phyloP scores from a whole-genome alignment of 1,284 basidiomycete genomes.

The Sanghuangporus weigelae region DNA sequence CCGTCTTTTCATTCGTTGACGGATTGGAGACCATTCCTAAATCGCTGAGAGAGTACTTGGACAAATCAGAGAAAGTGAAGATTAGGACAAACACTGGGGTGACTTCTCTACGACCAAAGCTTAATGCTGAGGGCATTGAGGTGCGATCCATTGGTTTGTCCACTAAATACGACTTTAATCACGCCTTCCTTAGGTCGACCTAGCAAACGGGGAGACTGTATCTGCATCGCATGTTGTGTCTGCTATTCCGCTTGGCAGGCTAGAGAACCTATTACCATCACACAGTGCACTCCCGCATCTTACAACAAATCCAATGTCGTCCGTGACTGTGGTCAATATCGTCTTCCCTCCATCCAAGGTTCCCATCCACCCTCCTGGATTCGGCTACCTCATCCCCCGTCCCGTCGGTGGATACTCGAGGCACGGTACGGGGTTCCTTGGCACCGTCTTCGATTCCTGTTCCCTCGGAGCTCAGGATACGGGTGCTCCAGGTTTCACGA shows the following conservation, averaged over 20 bases:
- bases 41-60: constrained; percentile 48
- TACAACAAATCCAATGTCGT: constrained; percentile 52
- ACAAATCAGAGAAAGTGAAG: constrained; percentile 49
- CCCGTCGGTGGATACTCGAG: constrained; percentile 44
- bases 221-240: constrained; percentile 52
- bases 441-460: constrained; percentile 82
- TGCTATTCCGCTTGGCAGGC: constrained; percentile 63
- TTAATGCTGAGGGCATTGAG: constrained; percentile 36
- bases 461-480: constrained; percentile 67
- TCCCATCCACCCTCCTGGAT: constrained; percentile 73
- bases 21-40: constrained; percentile 71
- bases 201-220: constrained; percentile 6
- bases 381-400: constrained; percentile 92
- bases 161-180: background rate
- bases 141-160: constrained; percentile 27
- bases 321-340: constrained; percentile 71
- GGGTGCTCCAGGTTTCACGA: constrained; percentile 38
- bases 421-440: constrained; percentile 54
- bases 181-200: background rate
- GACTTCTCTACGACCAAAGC: constrained; percentile 31
- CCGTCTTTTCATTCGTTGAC: constrained; percentile 77
- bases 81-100: constrained; percentile 44
- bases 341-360: constrained; percentile 52
- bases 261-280: constrained; percentile 49
- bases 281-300: constrained; percentile 40